These are phyloP conservation scores for Bipolaris gigantea DNA, from an alignment of 2,329 filamentous ascomycete genomes.

Conservation along the genomic window DNA sequence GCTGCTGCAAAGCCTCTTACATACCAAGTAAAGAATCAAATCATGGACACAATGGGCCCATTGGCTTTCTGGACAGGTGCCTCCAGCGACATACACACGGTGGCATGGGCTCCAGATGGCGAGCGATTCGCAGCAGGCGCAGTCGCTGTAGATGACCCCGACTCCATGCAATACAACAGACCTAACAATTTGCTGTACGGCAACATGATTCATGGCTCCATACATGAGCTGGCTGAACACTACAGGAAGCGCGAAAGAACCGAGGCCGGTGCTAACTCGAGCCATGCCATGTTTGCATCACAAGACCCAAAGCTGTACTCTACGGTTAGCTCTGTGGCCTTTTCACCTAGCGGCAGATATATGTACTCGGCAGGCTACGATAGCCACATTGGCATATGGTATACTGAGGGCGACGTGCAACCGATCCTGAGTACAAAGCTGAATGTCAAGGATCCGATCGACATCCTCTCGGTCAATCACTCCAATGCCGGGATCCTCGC, in stretches of 20 bases:
- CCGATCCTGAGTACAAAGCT: constrained; percentile 32
- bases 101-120: constrained; percentile 61
- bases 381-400: constrained; percentile 50
- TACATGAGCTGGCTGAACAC: constrained; percentile 60
- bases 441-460: constrained; percentile 53
- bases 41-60: constrained; percentile 48
- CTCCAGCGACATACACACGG: constrained; percentile 59
- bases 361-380: constrained; percentile 62
- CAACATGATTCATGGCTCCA: constrained; percentile 43
- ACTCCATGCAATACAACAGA: constrained; percentile 64
- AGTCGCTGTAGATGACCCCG: constrained; percentile 57
- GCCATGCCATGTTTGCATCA: constrained; percentile 50
- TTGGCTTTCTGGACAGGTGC: constrained; percentile 58
- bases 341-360: constrained; percentile 49
- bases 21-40: constrained; percentile 32
- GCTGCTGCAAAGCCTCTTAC: constrained; percentile 24
- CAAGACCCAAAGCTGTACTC: constrained; percentile 59
- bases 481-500: constrained; percentile 47
- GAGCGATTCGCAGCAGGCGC: constrained; percentile 60
- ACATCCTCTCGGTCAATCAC: constrained; percentile 53
- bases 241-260: constrained; percentile 48
- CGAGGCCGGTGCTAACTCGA: constrained; percentile 47
- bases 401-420: constrained; percentile 36
- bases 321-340: constrained; percentile 59
- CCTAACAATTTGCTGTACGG: constrained; percentile 61